phyloP scores from a whole-genome alignment of 2,329 filamentous ascomycete genomes.

The Westerdykella ornata region DNA sequence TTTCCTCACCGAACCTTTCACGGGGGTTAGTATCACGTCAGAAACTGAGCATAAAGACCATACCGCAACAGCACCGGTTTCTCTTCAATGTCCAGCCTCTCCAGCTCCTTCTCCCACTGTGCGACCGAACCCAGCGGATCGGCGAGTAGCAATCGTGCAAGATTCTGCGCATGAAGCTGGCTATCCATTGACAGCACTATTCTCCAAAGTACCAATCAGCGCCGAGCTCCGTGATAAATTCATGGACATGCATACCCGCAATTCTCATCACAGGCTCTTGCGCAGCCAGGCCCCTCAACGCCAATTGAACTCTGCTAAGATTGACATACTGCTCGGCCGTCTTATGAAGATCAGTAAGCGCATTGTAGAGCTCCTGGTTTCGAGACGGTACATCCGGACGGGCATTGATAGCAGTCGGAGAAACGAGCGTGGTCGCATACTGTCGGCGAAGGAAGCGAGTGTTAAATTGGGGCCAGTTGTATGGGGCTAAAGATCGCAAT shows the following conservation, averaged over 20 bases:
- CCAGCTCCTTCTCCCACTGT: constrained; percentile 41
- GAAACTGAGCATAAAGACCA: constrained; percentile 1
- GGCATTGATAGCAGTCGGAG: constrained; percentile 49
- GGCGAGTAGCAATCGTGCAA: constrained; percentile 56
- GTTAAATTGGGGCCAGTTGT: constrained; percentile 17
- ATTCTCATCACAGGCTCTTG: constrained; percentile 50
- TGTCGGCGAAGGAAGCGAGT: constrained; percentile 18
- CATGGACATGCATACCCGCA: constrained; percentile 41
- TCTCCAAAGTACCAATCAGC: constrained; percentile 14
- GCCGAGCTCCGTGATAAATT: neutral
- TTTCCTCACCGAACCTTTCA: constrained; percentile 50
- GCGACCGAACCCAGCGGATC: constrained; percentile 40
- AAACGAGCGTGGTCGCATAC: constrained; percentile 41
- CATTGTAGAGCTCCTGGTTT: constrained; percentile 52
- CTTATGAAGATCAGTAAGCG: constrained; percentile 55
- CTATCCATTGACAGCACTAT: constrained; percentile 48
- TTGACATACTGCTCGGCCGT: constrained; percentile 58
- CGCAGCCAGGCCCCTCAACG: constrained; percentile 56
- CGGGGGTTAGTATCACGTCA: constrained; percentile 10
- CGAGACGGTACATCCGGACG: constrained; percentile 48
- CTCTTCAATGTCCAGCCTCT: constrained; percentile 27
- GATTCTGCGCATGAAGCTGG: constrained; percentile 51
- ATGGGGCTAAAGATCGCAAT: constrained; percentile 19
- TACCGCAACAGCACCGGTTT: constrained; percentile 40
- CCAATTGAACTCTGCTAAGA: constrained; percentile 64